These are phyloP conservation scores for Kodamaea suecica DNA, from an alignment of 1,139 yeast genomes.

Conservation along the genomic window DNA sequence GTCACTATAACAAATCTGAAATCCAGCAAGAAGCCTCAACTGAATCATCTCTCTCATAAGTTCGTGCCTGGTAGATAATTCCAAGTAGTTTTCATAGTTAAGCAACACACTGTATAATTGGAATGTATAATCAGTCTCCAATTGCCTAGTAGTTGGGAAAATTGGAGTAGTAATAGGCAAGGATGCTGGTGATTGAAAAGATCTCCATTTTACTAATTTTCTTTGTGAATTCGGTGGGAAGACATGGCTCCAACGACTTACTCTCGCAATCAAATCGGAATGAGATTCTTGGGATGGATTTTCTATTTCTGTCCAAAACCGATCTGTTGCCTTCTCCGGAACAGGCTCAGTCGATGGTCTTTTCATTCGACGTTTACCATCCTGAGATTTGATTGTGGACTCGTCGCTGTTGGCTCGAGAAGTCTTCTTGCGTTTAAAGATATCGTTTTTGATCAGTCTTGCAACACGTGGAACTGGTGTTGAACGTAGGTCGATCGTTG, in stretches of 20 bases:
- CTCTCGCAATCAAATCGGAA: constrained; percentile 46
- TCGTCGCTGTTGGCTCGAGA: constrained; percentile 3
- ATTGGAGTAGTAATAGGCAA: constrained; percentile 76
- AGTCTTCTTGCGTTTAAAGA: constrained; percentile 1
- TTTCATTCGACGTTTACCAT: neutral
- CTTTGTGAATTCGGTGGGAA: constrained; percentile 69
- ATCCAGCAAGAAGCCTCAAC: constrained; percentile 77
- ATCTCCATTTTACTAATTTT: constrained; percentile 82
- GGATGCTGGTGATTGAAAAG: constrained; percentile 90
- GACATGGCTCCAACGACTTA: constrained; percentile 79
- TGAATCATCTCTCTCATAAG: constrained; percentile 86
- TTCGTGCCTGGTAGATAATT: constrained; percentile 53
- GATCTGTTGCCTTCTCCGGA: constrained; percentile 18
- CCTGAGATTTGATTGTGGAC: neutral
- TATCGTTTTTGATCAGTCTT: constrained; percentile 3
- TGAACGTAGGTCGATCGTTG: constrained; percentile 2
- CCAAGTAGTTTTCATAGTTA: constrained; percentile 51
- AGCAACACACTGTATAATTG: constrained; percentile 64
- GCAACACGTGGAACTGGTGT: neutral
- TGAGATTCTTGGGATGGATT: constrained; percentile 66
- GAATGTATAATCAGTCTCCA: constrained; percentile 59
- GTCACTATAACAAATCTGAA: constrained; percentile 80
- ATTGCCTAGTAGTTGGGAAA: constrained; percentile 69
- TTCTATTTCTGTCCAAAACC: constrained; percentile 62
- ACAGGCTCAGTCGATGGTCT: neutral